phyloP scores from a whole-genome alignment of 2,329 filamentous ascomycete species.

The Diaporthe caulivora region DNA sequence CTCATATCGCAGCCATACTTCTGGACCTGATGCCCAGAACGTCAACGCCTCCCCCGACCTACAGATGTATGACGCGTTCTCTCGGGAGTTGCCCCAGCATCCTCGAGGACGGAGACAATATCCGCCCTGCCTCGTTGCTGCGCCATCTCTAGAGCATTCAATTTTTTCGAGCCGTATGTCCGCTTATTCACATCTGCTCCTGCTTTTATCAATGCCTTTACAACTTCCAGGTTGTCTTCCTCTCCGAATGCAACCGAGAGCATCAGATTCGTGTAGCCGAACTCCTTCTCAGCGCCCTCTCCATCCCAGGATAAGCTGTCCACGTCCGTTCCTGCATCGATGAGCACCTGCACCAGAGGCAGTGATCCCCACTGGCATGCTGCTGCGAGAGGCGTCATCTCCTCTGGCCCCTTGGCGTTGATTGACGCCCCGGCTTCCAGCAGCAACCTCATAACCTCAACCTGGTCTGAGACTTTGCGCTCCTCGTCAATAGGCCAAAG shows the following conservation, averaged over 20 bases:
- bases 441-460: conserved; percentile 1
- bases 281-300: background rate
- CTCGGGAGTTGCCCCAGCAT: background rate
- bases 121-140: background rate
- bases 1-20: too few relatives aligned
- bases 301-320: conserved; percentile 1
- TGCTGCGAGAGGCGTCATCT: conserved; percentile 2
- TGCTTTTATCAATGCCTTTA: background rate
- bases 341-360: background rate
- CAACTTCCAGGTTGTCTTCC: background rate
- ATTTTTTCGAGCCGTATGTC: background rate
- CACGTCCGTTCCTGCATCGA: conserved; percentile 2
- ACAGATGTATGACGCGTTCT: background rate
- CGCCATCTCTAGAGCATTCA: conserved; percentile 1
- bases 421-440: background rate
- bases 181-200: conserved; percentile 12
- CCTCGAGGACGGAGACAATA: background rate
- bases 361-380: background rate
- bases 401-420: background rate
- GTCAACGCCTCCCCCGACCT: conserved; percentile 9
- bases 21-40: too few relatives aligned
- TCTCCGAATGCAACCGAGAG: background rate
- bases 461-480: background rate
- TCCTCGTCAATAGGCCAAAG: background rate
- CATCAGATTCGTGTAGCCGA: conserved; percentile 10